Evolutionary conservation across 129 eudicot species (phyloP).

Genomic region (Tagetes patula): DNA sequence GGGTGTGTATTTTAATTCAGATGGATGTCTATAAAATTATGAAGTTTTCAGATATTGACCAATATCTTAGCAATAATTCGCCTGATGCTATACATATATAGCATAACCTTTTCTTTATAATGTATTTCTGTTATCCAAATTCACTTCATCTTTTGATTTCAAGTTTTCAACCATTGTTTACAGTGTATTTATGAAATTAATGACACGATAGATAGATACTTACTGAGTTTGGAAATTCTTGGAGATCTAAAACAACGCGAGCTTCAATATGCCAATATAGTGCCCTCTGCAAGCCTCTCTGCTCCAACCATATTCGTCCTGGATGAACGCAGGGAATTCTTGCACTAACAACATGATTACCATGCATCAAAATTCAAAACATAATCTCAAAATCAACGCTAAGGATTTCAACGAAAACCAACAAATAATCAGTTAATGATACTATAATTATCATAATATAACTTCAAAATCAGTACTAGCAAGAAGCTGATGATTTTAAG

Average conservation of each 20-base stretch:
- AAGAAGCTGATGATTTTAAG: neutral
- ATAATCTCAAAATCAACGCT: neutral
- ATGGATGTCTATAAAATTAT: slow-evolving; percentile 21
- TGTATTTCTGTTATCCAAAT: slow-evolving; percentile 8
- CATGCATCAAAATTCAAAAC: slow-evolving; percentile 4
- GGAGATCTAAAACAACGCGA: slow-evolving; percentile 94
- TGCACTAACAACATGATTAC: slow-evolving; percentile 44
- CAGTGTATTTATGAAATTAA: neutral
- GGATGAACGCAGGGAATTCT: slow-evolving; percentile 91
- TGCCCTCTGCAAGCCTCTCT: slow-evolving; percentile 89
- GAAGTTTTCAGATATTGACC: neutral
- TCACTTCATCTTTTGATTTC: slow-evolving; percentile 16
- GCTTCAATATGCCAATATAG: slow-evolving; percentile 97
- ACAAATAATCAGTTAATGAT: neutral
- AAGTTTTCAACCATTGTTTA: no score
- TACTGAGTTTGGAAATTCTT: slow-evolving; percentile 76
- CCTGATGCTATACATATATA: neutral
- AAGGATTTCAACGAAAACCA: neutral
- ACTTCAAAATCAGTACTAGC: slow-evolving; percentile 12
- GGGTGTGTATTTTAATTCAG: slow-evolving; percentile 3
- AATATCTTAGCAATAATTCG: slow-evolving; percentile 2
- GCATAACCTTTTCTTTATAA: neutral
- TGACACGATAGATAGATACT: slow-evolving; percentile 34
- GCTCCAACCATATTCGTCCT: slow-evolving; percentile 96
- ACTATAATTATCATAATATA: neutral